Evolutionary conservation across 1,284 basidiomycete species (phyloP).

Genomic region (Trichosporon coremiiforme): DNA sequence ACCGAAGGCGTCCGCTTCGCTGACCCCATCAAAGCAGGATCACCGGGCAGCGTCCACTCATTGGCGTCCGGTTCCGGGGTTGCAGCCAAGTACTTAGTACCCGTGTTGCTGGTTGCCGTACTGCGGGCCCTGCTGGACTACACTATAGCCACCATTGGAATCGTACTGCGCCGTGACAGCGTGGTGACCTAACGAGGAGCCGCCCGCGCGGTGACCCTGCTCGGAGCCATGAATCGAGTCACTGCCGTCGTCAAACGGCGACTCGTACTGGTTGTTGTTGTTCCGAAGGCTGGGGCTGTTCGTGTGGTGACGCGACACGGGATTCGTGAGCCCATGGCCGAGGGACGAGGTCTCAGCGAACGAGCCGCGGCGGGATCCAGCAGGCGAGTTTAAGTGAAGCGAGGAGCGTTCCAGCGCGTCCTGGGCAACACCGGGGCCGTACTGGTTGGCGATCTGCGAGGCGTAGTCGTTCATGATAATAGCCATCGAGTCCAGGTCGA

Average conservation of each 20-base stretch:
- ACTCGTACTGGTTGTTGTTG: constrained; percentile 23
- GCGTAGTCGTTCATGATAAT: constrained; percentile 73
- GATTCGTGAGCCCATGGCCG: constrained; percentile 16
- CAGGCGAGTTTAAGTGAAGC: constrained; percentile 36
- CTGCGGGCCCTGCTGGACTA: constrained; percentile 8
- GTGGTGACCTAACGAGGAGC: constrained; percentile 9
- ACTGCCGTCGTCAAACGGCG: constrained; percentile 28
- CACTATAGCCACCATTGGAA: constrained; percentile 1
- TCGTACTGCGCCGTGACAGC: constrained; percentile 14
- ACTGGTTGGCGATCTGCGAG: constrained; percentile 57
- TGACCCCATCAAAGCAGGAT: not conserved
- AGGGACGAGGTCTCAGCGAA: constrained; percentile 19
- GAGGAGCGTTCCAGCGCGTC: constrained; percentile 51
- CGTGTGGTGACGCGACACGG: constrained; percentile 16
- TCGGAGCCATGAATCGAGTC: constrained; percentile 19
- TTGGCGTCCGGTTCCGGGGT: not conserved
- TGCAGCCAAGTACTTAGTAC: not conserved
- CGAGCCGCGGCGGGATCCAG: constrained; percentile 23
- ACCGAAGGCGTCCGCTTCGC: not conserved
- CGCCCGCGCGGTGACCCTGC: constrained; percentile 22
- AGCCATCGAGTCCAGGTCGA: constrained; percentile 67
- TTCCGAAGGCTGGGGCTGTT: not conserved
- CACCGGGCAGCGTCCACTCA: not conserved
- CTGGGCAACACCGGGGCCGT: constrained; percentile 51
- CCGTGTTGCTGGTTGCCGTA: constrained; percentile 20